Evolutionary conservation across 495 filamentous ascomycete species (phyloP), one percentile per base, ranked within the genome.

Genomic region (Saxispiralis lemnorum): DNA sequence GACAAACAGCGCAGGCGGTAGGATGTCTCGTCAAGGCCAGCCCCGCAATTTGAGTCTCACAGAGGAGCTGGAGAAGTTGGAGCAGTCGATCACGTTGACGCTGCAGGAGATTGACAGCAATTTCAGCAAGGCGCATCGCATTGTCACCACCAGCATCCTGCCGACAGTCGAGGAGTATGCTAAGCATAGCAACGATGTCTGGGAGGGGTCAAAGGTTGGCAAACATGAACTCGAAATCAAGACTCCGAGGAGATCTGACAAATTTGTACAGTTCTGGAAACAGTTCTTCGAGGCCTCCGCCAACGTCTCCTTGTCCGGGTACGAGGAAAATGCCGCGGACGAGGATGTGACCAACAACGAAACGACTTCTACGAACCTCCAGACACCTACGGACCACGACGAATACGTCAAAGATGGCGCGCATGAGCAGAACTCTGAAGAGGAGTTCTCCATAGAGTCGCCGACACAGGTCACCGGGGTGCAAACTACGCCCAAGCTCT

Each of bases 41-140:
- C 64, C 71, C 41, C 70, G 84, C 35, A 78, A 72, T 17, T 66
- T 94, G 41, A 79, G 81, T 5, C 28, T 95, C 45, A 89, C 88
- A 0, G 89, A 96, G 54, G 89, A 97, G 65, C 69, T 97, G 16
- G 89, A 97, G 66, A 94, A 83, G 58, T 64, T 97, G 12, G 89
- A 97, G 56, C 92, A 96, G 58, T 86, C 81, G 31, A 96, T 97
- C 55, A 97, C 89, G 12, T 70, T 96, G 32, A 95, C 89, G 2
- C 69, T 97, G 0, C 89, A 97, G 78, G 89, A 97, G 64, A 97
- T 97, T 63, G 89, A 97, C 60, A 79, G 84, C 61, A 97, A 97
- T 55, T 97, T 97, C 62, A 93, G 82, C 63, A 83, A 83, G 55
- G 87, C 89, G 16, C 89, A 97, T 60, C 81, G 87, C 39, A 95